Base-by-base conservation (phyloP, 371 early-diverging fungal species). In the Quaeritorhiza haematococci region DNA sequence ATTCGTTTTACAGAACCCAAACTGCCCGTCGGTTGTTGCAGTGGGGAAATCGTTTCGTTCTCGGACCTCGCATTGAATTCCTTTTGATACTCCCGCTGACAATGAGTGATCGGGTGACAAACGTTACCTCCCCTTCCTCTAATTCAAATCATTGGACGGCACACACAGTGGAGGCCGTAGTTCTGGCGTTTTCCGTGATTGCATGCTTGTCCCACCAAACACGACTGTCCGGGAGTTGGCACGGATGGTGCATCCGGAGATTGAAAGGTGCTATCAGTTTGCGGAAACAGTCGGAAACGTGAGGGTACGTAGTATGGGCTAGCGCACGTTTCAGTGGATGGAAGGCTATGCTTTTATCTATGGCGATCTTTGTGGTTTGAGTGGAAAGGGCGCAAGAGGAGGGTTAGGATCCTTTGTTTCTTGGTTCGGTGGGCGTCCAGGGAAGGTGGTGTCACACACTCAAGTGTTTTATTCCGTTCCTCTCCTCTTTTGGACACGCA, bases 161-260 rank as follows among this genome's bases (percentile, higher is more conserved):
- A n/a, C n/a, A n/a, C n/a, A n/a, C n/a, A n/a, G n/a, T 23, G 27
- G 41, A 13, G 60, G 55, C 3, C 45, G 55, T 13, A 48, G 59
- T 19, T 64, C 63, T 44, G 60, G 65, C 3, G 85, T 83, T 15
- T 88, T 90, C 53, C 66, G 75, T 32, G 90, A 90, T 63, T 88
- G 88, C 59, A 60, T 89, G 32, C 64, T 89, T 29, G 71, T 88
- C 15, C 74, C 78, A 65, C 79, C 79, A 0, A 84, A 83, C 13
- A 88, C 87, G 1, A 89, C 85, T 0, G 87, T 90, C 17, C 72
- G 85, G 21, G 83, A 85, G 65, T 76, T 89, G 68, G 89, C 90
- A 19, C 68, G 71, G 29, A 80, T 78, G 58, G 68, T 90, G 29
- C 83, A 84, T 33, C 83, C 80, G 4, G 84, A 84, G 48, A 64